phyloP scores from a whole-genome alignment of 1,284 basidiomycete genomes.

The Phlebopus sp. region DNA sequence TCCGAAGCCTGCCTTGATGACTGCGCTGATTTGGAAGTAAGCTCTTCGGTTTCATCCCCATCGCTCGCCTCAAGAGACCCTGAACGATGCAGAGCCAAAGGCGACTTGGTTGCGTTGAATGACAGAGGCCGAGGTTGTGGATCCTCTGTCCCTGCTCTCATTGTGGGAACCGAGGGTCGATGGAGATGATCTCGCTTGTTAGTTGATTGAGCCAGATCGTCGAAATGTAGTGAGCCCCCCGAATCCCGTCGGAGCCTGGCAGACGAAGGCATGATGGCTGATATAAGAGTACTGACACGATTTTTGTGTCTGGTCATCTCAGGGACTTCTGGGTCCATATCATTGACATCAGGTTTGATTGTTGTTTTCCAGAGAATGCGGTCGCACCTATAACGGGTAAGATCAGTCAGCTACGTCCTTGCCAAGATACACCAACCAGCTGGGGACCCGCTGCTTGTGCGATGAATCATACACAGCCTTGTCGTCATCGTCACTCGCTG shows the following conservation, averaged over 20 bases:
- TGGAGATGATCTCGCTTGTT: slow-evolving; percentile 24
- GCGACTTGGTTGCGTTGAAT: slow-evolving; percentile 21
- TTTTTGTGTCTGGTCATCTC: slow-evolving; percentile 37
- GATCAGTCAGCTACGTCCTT: background rate
- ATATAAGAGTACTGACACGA: slow-evolving; percentile 52
- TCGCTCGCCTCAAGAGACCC: slow-evolving; percentile 19
- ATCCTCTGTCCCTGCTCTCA: slow-evolving; percentile 11
- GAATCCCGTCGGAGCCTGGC: slow-evolving; percentile 43
- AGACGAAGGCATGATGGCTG: slow-evolving; percentile 50
- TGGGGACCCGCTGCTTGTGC: slow-evolving; percentile 75
- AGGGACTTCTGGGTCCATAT: slow-evolving; percentile 39
- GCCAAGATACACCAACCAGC: slow-evolving; percentile 50
- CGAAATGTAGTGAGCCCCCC: slow-evolving; percentile 34
- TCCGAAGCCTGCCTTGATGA: slow-evolving; percentile 16
- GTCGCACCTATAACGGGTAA: slow-evolving; percentile 57
- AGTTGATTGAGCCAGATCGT: slow-evolving; percentile 13
- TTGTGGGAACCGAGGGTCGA: slow-evolving; percentile 10
- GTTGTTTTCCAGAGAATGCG: slow-evolving; percentile 78
- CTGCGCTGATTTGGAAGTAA: slow-evolving; percentile 6
- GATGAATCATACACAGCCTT: slow-evolving; percentile 76
- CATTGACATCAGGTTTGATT: slow-evolving; percentile 42
- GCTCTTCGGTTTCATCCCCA: slow-evolving; percentile 7
- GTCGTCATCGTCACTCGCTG: slow-evolving; percentile 41
- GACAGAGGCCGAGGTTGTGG: slow-evolving; percentile 19
- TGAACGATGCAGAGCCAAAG: slow-evolving; percentile 8